Evolutionary conservation across 768 basidiomycete species (phyloP).

Genomic region (Cyathus striatus): DNA sequence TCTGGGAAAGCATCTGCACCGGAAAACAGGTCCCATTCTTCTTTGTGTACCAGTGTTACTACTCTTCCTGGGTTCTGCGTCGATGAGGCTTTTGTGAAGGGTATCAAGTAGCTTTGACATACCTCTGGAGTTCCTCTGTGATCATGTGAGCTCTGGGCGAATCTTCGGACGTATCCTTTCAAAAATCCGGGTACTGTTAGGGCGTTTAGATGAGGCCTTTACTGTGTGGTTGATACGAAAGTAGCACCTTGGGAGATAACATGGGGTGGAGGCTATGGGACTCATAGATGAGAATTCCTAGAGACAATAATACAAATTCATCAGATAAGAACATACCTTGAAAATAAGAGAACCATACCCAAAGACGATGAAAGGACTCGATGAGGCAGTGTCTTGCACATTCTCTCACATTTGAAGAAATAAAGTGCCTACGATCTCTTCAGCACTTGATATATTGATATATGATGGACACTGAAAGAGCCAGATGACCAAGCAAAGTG

Average conservation of each 20-base stretch:
- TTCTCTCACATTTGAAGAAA: no score
- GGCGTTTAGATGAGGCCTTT: neutral
- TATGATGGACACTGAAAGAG: no score
- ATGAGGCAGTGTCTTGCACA: no score
- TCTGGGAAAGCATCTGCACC: slow-evolving; percentile 62
- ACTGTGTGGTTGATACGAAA: neutral
- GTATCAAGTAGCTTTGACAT: no score
- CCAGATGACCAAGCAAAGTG: no score
- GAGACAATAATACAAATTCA: no score
- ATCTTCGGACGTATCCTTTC: slow-evolving; percentile 86
- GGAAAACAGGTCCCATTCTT: slow-evolving; percentile 81
- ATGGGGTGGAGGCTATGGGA: slow-evolving; percentile 73
- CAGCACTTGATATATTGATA: no score
- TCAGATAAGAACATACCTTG: slow-evolving; percentile 66
- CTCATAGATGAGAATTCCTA: neutral
- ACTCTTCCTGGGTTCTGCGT: slow-evolving; percentile 78
- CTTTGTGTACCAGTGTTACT: slow-evolving; percentile 83
- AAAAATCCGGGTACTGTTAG: slow-evolving; percentile 69
- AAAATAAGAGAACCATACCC: slow-evolving; percentile 93
- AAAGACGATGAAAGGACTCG: slow-evolving; percentile 65
- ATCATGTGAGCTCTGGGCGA: slow-evolving; percentile 89
- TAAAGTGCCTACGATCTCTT: no score
- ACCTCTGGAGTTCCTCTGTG: slow-evolving; percentile 89
- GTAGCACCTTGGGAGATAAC: slow-evolving; percentile 56
- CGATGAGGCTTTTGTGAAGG: neutral